Conservation (phyloP, 371 early-diverging fungal species). For the Polyrhizophydium stewartii region DNA sequence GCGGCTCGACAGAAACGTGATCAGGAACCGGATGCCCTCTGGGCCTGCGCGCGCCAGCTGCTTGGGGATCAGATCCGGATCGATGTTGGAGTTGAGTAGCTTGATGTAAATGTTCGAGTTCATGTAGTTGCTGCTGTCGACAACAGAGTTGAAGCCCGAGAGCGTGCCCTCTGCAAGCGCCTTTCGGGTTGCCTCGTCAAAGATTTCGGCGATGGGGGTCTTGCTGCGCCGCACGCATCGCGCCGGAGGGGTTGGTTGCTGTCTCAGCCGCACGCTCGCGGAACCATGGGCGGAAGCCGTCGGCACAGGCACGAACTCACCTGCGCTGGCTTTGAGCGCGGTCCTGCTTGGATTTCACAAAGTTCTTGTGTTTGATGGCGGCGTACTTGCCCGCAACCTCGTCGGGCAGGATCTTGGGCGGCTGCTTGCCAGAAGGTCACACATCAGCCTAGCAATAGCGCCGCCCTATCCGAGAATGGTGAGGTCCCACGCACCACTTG, state of each 20-base stretch:
- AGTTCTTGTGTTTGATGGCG: constrained; percentile 1
- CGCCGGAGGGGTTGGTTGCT: no score
- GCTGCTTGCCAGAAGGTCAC: no score
- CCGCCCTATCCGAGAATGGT: no score
- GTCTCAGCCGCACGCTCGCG: no score
- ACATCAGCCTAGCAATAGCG: no score
- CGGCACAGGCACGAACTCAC: no score
- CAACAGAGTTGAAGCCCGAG: constrained; percentile 21
- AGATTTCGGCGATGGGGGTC: neutral
- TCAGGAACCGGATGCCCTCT: constrained; percentile 12
- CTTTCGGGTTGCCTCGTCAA: constrained; percentile 4
- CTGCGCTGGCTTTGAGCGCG: no score
- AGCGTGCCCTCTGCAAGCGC: neutral
- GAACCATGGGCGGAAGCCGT: no score
- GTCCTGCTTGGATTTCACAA: neutral
- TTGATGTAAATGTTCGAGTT: constrained; percentile 39
- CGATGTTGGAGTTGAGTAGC: constrained; percentile 29
- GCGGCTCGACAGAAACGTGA: constrained; percentile 20
- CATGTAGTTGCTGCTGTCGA: constrained; percentile 20
- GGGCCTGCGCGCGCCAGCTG: constrained; percentile 18
- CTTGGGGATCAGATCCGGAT: constrained; percentile 19
- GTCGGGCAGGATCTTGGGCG: constrained; percentile 1
- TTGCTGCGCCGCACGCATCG: neutral
- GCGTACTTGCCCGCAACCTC: neutral
- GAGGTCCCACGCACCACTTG: no score